Base-by-base conservation (phyloP, 2,329 filamentous ascomycete genomes). In the Fusarium tupiense region DNA sequence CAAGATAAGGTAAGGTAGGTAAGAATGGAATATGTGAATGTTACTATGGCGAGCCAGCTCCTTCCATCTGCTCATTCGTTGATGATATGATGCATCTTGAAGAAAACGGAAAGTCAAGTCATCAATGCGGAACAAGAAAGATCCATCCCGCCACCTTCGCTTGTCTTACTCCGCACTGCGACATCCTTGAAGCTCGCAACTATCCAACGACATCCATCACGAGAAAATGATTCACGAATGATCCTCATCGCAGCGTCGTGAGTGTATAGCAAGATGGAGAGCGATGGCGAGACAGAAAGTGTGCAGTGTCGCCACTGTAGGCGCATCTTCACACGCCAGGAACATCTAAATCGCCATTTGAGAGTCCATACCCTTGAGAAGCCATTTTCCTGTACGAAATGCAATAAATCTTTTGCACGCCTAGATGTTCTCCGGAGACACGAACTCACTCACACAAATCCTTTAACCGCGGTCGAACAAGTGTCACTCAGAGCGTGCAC, bases 311-410 rank as follows among this genome's bases (percentile, higher is more conserved):
- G 46, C 10, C 53, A 38, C 8, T 68, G 73, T 43, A 35, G 29
- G 12, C 64, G 38, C 17, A 44, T 37, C 17, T 75, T 75, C 47
- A 49, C 65, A 3, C 60, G 73, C 24, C 69, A 59, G 26, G 73
- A 75, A 37, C 73, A 75, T 46, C 44, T 75, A 17, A 56, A 61
- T 22, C 73, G 73, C 6, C 73, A 75, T 59, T 17, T 50, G n/a
- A 68, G 73, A 47, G 43, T 47, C 6, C 73, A 75, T 38, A 75
- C 73, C 6, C 56, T 46, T 9, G 73, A 75, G 52, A 75, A 71
- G n/a, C 72, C 73, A 13, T 75, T 59, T 54, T 24, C 41, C 8
- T 75, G 73, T 20, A 8, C 31, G 3, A 41, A 65, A 49, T 75
- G 73, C 41, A 62, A 46, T 13, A 75, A 75, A 33, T 68, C 65